Percentiles rank a stretch among this genome's conserved stretches.
Conservation (phyloP, 2,329 filamentous ascomycete species). For the Mariannaea sp. region DNA sequence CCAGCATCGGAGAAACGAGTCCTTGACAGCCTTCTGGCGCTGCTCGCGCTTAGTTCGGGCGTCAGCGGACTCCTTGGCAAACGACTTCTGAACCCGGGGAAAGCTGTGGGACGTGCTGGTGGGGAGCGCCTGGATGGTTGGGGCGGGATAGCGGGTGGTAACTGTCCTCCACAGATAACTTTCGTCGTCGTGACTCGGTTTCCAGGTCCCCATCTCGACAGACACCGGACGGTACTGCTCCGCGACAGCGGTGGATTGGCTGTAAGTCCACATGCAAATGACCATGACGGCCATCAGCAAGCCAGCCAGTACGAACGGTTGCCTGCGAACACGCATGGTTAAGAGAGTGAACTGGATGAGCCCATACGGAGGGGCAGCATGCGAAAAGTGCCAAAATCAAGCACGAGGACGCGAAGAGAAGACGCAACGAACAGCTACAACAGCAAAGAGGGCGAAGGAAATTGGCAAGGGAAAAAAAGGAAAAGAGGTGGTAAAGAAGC, state of each 20-base stretch:
- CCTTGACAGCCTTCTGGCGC: constrained; percentile 47
- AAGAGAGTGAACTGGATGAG: not conserved
- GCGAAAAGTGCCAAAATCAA: too few species aligned
- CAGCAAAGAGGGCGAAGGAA: too few species aligned
- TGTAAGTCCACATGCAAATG: constrained; percentile 28
- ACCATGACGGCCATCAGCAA: constrained; percentile 29
- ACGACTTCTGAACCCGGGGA: constrained; percentile 43
- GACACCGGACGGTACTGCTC: constrained; percentile 29
- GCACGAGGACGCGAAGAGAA: too few species aligned
- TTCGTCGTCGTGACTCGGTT: constrained; percentile 32
- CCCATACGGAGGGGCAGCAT: too few species aligned
- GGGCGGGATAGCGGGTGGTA: constrained; percentile 36
- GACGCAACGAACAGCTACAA: too few species aligned
- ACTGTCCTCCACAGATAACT: constrained; percentile 39
- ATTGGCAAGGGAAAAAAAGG: too few species aligned
- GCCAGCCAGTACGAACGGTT: constrained; percentile 27
- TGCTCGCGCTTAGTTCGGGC: constrained; percentile 40
- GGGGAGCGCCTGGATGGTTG: constrained; percentile 40
- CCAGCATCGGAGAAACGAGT: constrained; percentile 52
- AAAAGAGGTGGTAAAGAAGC: too few species aligned
- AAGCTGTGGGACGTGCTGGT: constrained; percentile 35
- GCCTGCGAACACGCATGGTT: constrained; percentile 32
- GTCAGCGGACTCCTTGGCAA: constrained; percentile 34
- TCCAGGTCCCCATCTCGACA: constrained; percentile 31
- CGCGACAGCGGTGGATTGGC: constrained; percentile 17